phyloP scores from a whole-genome alignment of 768 basidiomycete genomes.

The Cystobasidium onofrii region DNA sequence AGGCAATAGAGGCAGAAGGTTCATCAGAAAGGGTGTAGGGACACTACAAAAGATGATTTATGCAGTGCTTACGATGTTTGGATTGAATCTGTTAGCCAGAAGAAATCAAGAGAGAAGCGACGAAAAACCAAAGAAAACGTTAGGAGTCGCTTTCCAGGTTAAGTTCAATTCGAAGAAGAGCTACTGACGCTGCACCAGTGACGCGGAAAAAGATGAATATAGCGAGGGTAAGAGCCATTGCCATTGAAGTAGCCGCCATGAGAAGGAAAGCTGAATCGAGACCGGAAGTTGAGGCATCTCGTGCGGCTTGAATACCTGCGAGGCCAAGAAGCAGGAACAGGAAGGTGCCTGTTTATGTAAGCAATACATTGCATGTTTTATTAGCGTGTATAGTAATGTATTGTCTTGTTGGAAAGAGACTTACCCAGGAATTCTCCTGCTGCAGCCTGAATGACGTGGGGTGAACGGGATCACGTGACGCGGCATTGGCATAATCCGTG shows the following conservation, averaged over 20 bases:
- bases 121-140: not conserved
- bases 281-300: not conserved
- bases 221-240: slow-evolving; percentile 11
- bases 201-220: slow-evolving; percentile 13
- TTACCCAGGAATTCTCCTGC: slow-evolving; percentile 17
- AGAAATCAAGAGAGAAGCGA: not conserved
- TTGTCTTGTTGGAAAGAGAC: no score
- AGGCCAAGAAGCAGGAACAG: slow-evolving; percentile 53
- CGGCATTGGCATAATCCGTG: not conserved
- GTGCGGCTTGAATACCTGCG: slow-evolving; percentile 16
- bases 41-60: no score
- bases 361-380: not conserved
- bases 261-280: not conserved
- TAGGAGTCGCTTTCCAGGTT: no score
- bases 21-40: no score
- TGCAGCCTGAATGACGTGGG: slow-evolving; percentile 12
- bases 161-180: no score
- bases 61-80: slow-evolving; percentile 12
- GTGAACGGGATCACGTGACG: not conserved
- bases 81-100: not conserved
- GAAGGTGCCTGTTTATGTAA: slow-evolving; percentile 31
- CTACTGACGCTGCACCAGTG: slow-evolving; percentile 10
- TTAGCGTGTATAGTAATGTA: no score
- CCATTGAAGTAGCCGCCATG: slow-evolving; percentile 24
- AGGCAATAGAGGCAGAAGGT: not conserved